phyloP scores from a whole-genome alignment of 2,329 filamentous ascomycete species.

The Uncinocarpus reesii region DNA sequence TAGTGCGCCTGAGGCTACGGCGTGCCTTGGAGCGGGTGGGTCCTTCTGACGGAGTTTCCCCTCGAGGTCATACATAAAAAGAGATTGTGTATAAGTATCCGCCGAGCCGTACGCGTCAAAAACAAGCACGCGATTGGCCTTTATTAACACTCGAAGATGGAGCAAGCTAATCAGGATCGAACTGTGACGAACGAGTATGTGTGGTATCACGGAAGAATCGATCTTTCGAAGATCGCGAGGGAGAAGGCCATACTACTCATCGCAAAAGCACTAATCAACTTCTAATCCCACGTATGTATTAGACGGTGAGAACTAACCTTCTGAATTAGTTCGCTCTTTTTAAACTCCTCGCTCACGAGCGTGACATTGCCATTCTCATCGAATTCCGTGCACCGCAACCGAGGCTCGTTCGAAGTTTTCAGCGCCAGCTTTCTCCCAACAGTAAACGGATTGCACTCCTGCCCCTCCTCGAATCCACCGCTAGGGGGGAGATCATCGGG shows the following conservation, averaged over 20 bases:
- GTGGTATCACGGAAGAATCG: conserved; percentile 87
- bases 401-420: conserved; percentile 73
- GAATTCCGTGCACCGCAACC: conserved; percentile 86
- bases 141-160: conserved; percentile 92
- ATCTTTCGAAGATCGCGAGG: conserved; percentile 96
- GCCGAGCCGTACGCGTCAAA: conserved; percentile 95
- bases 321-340: conserved; percentile 92
- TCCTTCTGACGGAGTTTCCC: conserved; percentile 77
- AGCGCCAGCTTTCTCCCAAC: conserved; percentile 59
- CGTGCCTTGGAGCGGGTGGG: conserved; percentile 34
- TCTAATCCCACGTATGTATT: background rate
- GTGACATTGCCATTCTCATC: conserved; percentile 88
- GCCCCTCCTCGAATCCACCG: conserved; percentile 48
- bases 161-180: conserved; percentile 91
- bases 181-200: conserved; percentile 85
- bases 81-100: conserved; percentile 86
- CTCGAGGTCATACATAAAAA: conserved; percentile 96
- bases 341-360: conserved; percentile 88
- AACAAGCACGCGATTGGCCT: conserved; percentile 83
- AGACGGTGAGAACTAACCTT: conserved; percentile 49
- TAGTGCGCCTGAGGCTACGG: conserved; percentile 46
- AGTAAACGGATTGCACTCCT: conserved; percentile 54
- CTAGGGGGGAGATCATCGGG: conserved; percentile 50
- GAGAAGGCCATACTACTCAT: conserved; percentile 78
- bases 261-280: conserved; percentile 2